Conservation (phyloP, 352 stramenopile species). For the Globisporangium ultimum region DNA sequence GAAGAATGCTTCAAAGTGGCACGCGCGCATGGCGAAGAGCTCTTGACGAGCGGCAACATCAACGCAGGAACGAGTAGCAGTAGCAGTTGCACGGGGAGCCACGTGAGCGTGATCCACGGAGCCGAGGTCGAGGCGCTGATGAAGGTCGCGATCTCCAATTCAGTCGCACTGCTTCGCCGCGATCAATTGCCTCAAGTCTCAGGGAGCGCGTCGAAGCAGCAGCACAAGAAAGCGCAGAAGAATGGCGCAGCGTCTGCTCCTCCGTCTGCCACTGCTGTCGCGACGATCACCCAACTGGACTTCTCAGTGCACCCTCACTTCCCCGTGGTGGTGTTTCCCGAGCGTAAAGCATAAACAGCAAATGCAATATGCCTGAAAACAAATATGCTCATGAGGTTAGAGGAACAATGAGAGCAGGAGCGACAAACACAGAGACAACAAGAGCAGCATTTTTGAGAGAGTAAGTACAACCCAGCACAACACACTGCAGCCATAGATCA, state of each 20-base stretch:
- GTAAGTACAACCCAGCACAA: too few relatives aligned
- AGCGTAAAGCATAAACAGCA: constrained; percentile 11
- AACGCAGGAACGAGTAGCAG: constrained; percentile 8
- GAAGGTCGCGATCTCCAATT: constrained; percentile 65
- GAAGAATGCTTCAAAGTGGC: constrained; percentile 84
- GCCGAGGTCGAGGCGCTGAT: constrained; percentile 54
- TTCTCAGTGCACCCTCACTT: constrained; percentile 73
- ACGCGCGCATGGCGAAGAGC: constrained; percentile 44
- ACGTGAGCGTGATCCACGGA: constrained; percentile 19
- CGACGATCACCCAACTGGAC: constrained; percentile 36
- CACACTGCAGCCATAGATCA: too few relatives aligned
- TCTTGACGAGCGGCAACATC: constrained; percentile 37
- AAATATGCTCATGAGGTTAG: not conserved
- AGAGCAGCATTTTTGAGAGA: too few relatives aligned
- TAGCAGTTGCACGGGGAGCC: constrained; percentile 8
- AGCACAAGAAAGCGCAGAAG: constrained; percentile 25
- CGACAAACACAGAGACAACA: not conserved
- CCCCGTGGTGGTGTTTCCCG: constrained; percentile 45
- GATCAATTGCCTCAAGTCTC: constrained; percentile 22
- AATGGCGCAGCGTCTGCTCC: constrained; percentile 7
- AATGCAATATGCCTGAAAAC: not conserved
- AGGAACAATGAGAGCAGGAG: not conserved
- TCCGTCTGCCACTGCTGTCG: not conserved
- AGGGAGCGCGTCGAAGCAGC: constrained; percentile 10
- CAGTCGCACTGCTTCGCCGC: constrained; percentile 50